Percentiles rank a stretch among this genome's conserved stretches.
Conservation (phyloP, 352 stramenopile species). For the Achlya hypogyna region DNA sequence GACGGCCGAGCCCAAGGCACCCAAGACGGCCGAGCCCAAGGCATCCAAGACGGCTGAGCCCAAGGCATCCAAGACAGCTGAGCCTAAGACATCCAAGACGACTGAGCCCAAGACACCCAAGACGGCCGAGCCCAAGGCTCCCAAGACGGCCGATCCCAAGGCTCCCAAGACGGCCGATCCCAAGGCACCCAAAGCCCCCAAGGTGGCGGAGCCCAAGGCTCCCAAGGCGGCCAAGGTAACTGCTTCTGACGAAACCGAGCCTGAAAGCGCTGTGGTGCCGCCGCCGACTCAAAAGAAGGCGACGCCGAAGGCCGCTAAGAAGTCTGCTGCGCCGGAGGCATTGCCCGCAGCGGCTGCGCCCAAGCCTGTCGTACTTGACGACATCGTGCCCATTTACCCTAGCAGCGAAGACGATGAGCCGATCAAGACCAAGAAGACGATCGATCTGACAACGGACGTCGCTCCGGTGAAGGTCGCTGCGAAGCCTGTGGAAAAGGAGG, state of each 20-base stretch:
- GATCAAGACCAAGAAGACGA: background rate
- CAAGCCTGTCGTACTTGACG: background rate
- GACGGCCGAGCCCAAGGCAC: background rate
- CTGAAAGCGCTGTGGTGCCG: constrained; percentile 14
- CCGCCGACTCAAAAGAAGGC: constrained; percentile 4
- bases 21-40: background rate
- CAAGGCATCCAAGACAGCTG: background rate
- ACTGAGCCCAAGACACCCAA: background rate
- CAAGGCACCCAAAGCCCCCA: constrained; percentile 2
- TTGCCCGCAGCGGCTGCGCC: background rate
- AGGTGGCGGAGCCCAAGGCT: constrained; percentile 10
- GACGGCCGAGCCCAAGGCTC: background rate
- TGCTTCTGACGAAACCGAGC: constrained; percentile 23
- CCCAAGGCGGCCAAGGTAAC: constrained; percentile 21
- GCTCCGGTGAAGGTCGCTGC: too few species aligned
- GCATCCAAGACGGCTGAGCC: background rate
- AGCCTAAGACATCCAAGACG: background rate
- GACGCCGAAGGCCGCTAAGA: background rate
- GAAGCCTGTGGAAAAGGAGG: too few species aligned
- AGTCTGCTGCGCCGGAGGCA: background rate
- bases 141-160: constrained; percentile 10
- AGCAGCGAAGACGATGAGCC: constrained; percentile 15
- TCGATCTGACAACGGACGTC: too few species aligned
- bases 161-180: constrained; percentile 15
- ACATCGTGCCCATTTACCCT: background rate